A percentile compares a stretch with the other conserved stretches of the same genome.
phyloP scores from a whole-genome alignment of 2,329 filamentous ascomycete genomes.

The Sporothrix humicola region DNA sequence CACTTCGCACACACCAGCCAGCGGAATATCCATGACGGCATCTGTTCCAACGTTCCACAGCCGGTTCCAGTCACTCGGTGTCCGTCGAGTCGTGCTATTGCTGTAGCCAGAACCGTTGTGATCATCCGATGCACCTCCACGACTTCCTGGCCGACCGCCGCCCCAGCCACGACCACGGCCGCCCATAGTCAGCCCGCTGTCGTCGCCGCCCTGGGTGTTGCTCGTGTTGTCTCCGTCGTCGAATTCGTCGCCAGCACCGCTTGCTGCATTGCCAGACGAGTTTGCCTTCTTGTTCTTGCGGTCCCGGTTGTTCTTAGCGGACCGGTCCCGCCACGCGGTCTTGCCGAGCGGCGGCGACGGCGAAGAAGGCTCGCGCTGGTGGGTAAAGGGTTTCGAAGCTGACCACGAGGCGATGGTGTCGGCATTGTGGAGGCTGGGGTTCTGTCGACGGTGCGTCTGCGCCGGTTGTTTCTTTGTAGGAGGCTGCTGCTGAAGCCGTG shows the following conservation, averaged over 20 bases:
- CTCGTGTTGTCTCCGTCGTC: conserved; percentile 44
- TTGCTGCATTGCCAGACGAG: conserved; percentile 16
- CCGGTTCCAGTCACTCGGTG: conserved; percentile 70
- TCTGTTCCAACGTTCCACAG: conserved; percentile 94
- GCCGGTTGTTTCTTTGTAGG: conserved; percentile 1
- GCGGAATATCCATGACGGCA: conserved; percentile 94
- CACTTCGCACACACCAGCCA: conserved; percentile 93
- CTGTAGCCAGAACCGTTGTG: conserved; percentile 3
- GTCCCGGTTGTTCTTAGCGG: conserved; percentile 32
- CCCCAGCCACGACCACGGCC: conserved; percentile 29
- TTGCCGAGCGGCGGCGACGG: conserved; percentile 36
- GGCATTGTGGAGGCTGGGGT: conserved; percentile 1
- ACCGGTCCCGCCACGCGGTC: conserved; percentile 30
- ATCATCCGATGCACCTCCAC: background rate
- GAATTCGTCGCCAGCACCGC: conserved; percentile 3
- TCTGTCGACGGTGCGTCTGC: conserved; percentile 7
- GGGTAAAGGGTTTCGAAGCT: conserved; percentile 17
- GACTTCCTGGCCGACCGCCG: conserved; percentile 21
- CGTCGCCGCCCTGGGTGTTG: conserved; percentile 42
- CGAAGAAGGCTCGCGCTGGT: conserved; percentile 37
- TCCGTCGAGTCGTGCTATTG: background rate
- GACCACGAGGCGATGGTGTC: conserved; percentile 16
- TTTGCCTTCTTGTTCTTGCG: conserved; percentile 46
- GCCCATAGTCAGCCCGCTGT: conserved; percentile 35
- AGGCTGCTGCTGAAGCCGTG: conserved; percentile 23